A percentile compares a stretch with the other conserved stretches of the same genome.
phyloP scores from a whole-genome alignment of 441 rosid species.

The Pelargonium australe region DNA sequence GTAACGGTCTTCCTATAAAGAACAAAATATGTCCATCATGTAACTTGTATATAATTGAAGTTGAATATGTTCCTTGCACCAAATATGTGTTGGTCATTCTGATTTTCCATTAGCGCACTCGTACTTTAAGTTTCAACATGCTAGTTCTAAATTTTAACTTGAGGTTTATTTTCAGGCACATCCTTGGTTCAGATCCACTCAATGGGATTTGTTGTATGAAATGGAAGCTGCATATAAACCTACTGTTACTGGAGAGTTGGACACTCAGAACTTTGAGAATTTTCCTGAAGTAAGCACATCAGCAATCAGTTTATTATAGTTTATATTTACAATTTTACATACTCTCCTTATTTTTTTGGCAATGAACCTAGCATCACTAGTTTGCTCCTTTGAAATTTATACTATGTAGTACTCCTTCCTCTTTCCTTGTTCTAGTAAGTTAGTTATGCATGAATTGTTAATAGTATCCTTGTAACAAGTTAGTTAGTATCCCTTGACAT shows the following conservation, averaged over 20 bases:
- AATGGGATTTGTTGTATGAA: slow-evolving; percentile 86
- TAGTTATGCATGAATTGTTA: too few species aligned
- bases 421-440: too few species aligned
- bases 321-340: too few species aligned
- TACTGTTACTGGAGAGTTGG: slow-evolving; percentile 84
- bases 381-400: background rate
- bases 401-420: background rate
- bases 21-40: slow-evolving; percentile 1
- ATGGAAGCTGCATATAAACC: slow-evolving; percentile 93
- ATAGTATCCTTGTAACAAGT: too few species aligned
- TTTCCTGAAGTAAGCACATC: slow-evolving; percentile 69
- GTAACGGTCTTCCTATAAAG: background rate
- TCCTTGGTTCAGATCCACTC: slow-evolving; percentile 77
- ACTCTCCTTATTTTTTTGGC: background rate
- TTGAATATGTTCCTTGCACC: background rate
- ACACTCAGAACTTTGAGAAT: slow-evolving; percentile 86
- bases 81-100: background rate
- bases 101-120: slow-evolving; percentile 32
- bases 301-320: background rate
- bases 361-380: background rate
- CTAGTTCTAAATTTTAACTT: background rate
- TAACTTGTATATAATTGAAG: background rate
- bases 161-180: slow-evolving; percentile 49
- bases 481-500: too few species aligned
- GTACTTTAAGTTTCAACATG: slow-evolving; percentile 7